Conservation (phyloP, 345 rosid species). For the Acer campestre region DNA sequence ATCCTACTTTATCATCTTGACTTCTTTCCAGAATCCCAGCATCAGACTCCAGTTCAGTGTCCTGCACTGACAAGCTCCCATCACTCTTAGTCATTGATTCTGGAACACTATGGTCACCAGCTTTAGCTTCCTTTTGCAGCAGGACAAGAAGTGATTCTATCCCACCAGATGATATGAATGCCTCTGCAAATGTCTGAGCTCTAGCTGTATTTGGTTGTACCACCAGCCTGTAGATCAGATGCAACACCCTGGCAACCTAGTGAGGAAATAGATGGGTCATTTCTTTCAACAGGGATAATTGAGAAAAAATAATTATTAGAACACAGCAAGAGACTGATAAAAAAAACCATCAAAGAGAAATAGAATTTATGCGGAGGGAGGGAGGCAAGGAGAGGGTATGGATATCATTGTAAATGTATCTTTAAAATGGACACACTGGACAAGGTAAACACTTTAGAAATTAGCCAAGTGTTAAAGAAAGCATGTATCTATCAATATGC, state of each 20-base stretch:
- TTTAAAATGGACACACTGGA: not conserved
- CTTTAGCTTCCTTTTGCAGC: constrained; percentile 92
- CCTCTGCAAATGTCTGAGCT: constrained; percentile 79
- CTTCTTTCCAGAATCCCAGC: constrained; percentile 37
- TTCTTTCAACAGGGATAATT: constrained; percentile 3
- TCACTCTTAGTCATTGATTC: constrained; percentile 40
- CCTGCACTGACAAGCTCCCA: constrained; percentile 39
- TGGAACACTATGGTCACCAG: constrained; percentile 57
- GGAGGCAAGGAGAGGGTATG: not conserved
- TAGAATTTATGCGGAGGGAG: not conserved
- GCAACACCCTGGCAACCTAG: constrained; percentile 91
- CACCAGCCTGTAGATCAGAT: constrained; percentile 84
- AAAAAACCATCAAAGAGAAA: constrained; percentile 2
- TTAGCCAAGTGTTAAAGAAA: constrained; percentile 1
- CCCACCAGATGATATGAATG: constrained; percentile 84
- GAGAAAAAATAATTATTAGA: not conserved
- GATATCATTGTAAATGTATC: constrained; percentile 3
- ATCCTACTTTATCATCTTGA: constrained; percentile 45
- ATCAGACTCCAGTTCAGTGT: constrained; percentile 39
- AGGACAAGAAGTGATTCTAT: constrained; percentile 96
- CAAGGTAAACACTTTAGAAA: not conserved
- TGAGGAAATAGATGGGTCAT: constrained; percentile 22
- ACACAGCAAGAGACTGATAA: constrained; percentile 2
- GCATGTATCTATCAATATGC: not conserved
- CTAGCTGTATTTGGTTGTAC: constrained; percentile 89